A percentile compares a stretch with the other conserved stretches of the same genome.
These are phyloP conservation scores for Tulasnella calospora DNA, from an alignment of 768 basidiomycete species.

Conservation along the genomic window DNA sequence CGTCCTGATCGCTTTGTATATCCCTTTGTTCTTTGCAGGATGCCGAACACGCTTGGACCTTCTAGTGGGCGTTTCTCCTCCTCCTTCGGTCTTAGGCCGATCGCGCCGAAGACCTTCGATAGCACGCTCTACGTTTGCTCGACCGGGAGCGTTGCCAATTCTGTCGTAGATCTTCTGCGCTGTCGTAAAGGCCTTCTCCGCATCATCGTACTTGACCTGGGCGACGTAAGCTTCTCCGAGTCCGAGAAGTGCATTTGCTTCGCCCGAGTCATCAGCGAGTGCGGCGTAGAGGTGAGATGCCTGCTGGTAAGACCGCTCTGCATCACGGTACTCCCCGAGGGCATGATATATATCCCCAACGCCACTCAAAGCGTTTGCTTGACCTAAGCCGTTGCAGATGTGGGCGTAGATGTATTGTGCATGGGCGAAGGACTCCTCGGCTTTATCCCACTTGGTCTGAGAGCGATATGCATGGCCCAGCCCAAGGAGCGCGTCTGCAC, in stretches of 20 bases:
- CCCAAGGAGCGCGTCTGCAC: neutral
- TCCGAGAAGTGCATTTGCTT: neutral
- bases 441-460: neutral
- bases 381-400: neutral
- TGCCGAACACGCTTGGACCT: neutral
- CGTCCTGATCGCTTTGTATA: neutral
- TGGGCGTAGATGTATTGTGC: neutral
- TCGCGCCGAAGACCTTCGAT: neutral
- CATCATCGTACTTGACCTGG: neutral
- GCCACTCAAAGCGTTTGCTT: neutral
- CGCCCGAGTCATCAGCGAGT: neutral
- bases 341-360: neutral
- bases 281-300: neutral
- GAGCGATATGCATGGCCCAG: neutral
- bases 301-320: neutral
- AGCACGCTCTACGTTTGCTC: neutral
- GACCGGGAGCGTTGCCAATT: neutral
- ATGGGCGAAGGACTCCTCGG: neutral
- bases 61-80: neutral
- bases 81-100: neutral
- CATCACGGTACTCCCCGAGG: neutral
- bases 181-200: neutral
- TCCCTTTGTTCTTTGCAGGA: neutral
- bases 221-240: neutral
- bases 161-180: neutral